phyloP scores from a whole-genome alignment of 305 asterid genomes.

The Fraxinus velutina region DNA sequence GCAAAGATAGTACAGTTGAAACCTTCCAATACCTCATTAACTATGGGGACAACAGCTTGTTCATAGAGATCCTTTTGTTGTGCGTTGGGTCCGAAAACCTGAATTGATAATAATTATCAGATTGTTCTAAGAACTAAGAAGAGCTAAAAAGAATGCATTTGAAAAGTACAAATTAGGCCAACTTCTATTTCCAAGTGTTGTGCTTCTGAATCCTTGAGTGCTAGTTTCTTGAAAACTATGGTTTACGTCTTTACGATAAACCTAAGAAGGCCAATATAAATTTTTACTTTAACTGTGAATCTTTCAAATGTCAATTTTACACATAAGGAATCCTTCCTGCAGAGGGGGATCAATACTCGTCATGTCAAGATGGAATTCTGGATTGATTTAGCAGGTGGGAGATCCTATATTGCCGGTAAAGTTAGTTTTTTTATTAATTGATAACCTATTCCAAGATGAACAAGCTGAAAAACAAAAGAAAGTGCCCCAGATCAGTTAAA shows the following conservation, averaged over 20 bases:
- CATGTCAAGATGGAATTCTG: background rate
- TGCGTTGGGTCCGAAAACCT: slow-evolving; percentile 94
- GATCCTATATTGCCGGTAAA: background rate
- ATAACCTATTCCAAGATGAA: background rate
- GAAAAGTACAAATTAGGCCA: background rate
- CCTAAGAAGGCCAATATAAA: background rate
- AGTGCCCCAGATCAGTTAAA: background rate
- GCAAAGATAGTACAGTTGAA: slow-evolving; percentile 95
- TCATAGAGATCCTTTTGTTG: slow-evolving; percentile 81
- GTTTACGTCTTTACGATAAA: background rate
- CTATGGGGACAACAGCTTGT: slow-evolving; percentile 87
- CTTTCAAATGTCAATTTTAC: background rate
- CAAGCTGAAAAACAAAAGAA: background rate
- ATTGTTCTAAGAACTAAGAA: background rate
- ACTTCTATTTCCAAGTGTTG: background rate
- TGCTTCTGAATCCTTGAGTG: background rate
- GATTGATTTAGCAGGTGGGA: background rate
- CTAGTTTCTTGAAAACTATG: background rate
- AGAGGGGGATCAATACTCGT: background rate
- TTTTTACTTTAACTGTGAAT: background rate
- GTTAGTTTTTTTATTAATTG: background rate
- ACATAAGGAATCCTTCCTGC: background rate
- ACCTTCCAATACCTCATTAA: slow-evolving; percentile 82
- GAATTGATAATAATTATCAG: slow-evolving; percentile 11
- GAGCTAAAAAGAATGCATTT: background rate